Evolutionary conservation across 192 early-diverging fungal species (phyloP), one percentile per base, ranked within the genome.

Genomic region (Rhizophagus prolifer): DNA sequence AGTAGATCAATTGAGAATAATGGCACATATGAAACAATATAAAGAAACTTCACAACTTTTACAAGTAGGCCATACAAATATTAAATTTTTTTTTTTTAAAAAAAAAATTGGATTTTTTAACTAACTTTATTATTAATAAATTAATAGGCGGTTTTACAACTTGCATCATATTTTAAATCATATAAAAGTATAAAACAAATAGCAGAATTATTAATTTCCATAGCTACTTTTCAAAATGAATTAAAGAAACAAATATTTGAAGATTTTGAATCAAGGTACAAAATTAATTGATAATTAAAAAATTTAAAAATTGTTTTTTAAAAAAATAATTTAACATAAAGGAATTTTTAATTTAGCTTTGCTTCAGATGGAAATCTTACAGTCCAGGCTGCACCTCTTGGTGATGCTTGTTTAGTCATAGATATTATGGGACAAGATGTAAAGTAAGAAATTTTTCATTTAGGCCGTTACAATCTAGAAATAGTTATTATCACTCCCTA

Each of bases 181-280:
- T 96, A 93, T 71, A 86, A 86, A 63, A 90, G 87, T 41, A 91
- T 98, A 19, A 84, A 86, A 19, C 92, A 94, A 68, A 90, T 99
- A 36, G 91, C 91, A 0, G 81, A 83, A 13, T 83, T 98, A 66
- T 87, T 85, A 30, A 87, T 90, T 26, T 78, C 82, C 2, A 90
- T 96, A 41, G 81, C 77, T 9, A 82, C 79, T 28, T 79, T 96
- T 47, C 88, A 96, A 79, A 81, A 80, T 13, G 86, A 90, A 26
- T 70, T 94, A 70, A 88, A 86, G 60, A 81, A 83, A 36, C 83
- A 86, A 79, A 90, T 95, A 59, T 85, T 92, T 69, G 63, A 81
- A 21, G 94, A 94, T 58, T 94, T 98, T 78, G 92, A 95, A 69
- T 70, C 76, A 6, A 93, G 80, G 89, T 92, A 75, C 59, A 19